A percentile compares a stretch with the other conserved stretches of the same genome.
Conservation (phyloP, 208 protist genomes). For the Crithidia bombi region DNA sequence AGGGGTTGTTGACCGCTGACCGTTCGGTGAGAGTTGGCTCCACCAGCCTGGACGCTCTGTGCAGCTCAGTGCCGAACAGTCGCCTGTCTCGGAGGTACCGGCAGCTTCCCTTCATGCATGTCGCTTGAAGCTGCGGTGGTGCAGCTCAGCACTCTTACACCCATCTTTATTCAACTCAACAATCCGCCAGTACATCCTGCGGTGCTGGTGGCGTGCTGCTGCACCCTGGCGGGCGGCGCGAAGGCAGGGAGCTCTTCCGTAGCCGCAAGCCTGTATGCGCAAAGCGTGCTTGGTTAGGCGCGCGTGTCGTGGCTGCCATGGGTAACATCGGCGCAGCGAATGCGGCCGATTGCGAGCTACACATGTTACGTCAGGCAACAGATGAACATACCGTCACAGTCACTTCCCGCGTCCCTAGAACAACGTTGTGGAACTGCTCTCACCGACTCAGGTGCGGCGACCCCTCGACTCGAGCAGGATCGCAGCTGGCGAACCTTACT, state of each 20-base stretch:
- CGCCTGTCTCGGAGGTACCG: neutral
- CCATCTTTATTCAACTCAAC: slow-evolving; percentile 13
- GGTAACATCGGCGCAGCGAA: neutral
- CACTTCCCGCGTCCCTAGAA: no score
- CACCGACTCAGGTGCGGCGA: no score
- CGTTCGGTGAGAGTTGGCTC: neutral
- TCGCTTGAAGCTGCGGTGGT: neutral
- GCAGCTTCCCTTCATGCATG: neutral
- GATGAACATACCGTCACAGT: neutral
- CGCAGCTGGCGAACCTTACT: slow-evolving; percentile 19
- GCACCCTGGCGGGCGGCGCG: neutral
- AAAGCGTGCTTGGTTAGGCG: slow-evolving; percentile 3
- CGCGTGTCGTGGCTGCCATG: slow-evolving; percentile 31
- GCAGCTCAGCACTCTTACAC: neutral
- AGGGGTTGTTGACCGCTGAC: no score
- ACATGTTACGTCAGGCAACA: neutral
- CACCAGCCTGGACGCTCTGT: neutral
- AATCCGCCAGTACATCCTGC: neutral
- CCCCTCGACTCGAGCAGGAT: slow-evolving; percentile 1
- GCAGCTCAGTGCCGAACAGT: neutral
- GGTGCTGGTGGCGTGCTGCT: slow-evolving; percentile 7
- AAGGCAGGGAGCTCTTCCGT: neutral
- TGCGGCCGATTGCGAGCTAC: neutral
- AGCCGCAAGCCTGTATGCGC: slow-evolving; percentile 1
- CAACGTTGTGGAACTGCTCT: no score